Percentiles rank a stretch among this genome's conserved stretches.
Evolutionary conservation across 768 basidiomycete species (phyloP).

Genomic region (Austroboletus eburneus): DNA sequence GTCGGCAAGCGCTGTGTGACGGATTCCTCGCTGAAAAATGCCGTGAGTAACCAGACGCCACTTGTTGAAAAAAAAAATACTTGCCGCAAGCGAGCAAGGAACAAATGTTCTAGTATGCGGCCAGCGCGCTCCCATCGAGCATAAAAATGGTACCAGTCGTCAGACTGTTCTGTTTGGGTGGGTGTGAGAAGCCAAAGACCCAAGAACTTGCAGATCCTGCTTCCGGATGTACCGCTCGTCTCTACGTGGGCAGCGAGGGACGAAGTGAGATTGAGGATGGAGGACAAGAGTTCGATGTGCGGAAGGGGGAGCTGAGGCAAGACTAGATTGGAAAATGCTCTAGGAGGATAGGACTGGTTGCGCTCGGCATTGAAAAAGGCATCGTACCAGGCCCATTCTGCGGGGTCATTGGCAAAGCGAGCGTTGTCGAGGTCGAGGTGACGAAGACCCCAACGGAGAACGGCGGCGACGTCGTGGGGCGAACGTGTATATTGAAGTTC

Average conservation of each 20-base stretch:
- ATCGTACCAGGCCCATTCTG: conserved; percentile 65
- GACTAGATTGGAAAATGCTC: conserved; percentile 59
- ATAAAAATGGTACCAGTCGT: conserved; percentile 67
- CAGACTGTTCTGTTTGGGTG: conserved; percentile 42
- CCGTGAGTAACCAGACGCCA: too few species aligned
- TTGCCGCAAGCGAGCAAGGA: conserved; percentile 69
- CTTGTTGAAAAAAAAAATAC: conserved; percentile 4
- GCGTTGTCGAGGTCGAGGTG: conserved; percentile 61
- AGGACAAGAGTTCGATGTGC: conserved; percentile 55
- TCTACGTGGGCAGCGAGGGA: conserved; percentile 72
- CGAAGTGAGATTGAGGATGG: conserved; percentile 59
- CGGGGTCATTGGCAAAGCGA: conserved; percentile 52
- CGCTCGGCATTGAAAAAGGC: conserved; percentile 60
- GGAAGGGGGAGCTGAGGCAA: conserved; percentile 54
- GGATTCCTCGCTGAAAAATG: conserved; percentile 62
- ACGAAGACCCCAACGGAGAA: conserved; percentile 76
- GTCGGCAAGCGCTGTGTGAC: conserved; percentile 54
- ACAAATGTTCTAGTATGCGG: conserved; percentile 70
- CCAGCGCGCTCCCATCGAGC: conserved; percentile 71
- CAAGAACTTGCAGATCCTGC: conserved; percentile 68
- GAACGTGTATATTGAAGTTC: conserved; percentile 63
- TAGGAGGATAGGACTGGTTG: conserved; percentile 52
- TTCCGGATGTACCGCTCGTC: conserved; percentile 68
- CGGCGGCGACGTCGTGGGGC: conserved; percentile 74
- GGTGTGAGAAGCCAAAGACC: conserved; percentile 69